phyloP scores from a whole-genome alignment of 139 green algal species.

The Spirogloea muscicola region DNA sequence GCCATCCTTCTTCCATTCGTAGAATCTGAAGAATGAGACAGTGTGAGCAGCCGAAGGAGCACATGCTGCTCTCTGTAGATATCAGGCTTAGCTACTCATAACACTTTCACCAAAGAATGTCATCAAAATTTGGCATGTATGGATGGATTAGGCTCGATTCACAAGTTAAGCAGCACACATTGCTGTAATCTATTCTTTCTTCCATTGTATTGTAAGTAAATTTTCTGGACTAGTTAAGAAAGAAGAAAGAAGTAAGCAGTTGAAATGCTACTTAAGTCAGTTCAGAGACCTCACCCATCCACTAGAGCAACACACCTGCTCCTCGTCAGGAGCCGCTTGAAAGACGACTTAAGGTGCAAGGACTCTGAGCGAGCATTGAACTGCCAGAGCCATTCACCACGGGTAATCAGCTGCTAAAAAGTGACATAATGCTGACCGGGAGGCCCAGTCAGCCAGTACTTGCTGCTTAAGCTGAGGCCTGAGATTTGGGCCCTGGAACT shows the following conservation, averaged over 20 bases:
- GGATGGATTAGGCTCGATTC: background rate
- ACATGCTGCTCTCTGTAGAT: background rate
- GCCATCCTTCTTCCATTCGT: constrained; percentile 47
- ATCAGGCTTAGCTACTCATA: background rate
- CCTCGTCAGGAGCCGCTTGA: constrained; percentile 13
- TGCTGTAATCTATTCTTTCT: background rate
- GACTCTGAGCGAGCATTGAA: constrained; percentile 43
- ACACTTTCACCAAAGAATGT: background rate
- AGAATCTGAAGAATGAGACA: too few relatives aligned
- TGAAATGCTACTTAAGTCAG: background rate
- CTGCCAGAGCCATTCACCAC: constrained; percentile 18
- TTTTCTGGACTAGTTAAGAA: constrained; percentile 8
- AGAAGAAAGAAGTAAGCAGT: background rate
- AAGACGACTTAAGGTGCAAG: constrained; percentile 31
- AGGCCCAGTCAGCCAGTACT: too few relatives aligned
- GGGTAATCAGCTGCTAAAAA: background rate
- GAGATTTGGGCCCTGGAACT: too few relatives aligned
- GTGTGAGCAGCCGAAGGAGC: too few relatives aligned
- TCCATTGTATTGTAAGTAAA: background rate
- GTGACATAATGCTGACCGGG: too few relatives aligned
- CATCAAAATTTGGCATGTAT: background rate
- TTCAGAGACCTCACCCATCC: constrained; percentile 29
- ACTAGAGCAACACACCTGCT: constrained; percentile 21
- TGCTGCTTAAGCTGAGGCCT: too few relatives aligned
- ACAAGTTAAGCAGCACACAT: background rate